Percentiles rank a stretch among this genome's conserved stretches.
These are phyloP conservation scores for Tephrocybe sp. DNA, from an alignment of 768 basidiomycete genomes.

Conservation along the genomic window DNA sequence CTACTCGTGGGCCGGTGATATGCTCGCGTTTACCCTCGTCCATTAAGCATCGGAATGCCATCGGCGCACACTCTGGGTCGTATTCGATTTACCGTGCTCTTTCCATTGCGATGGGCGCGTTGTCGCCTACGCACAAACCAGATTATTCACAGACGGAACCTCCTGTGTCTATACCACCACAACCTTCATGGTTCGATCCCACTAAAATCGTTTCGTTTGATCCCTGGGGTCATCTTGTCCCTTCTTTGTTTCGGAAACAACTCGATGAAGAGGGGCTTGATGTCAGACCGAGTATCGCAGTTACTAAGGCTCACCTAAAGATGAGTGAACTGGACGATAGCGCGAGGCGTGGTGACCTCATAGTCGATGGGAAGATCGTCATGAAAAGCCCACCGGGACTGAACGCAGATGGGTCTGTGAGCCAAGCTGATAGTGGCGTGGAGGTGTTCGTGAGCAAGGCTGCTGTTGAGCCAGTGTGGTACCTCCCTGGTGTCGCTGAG, in stretches of 20 bases:
- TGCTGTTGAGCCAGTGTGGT: slow-evolving; percentile 96
- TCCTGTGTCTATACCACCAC: slow-evolving; percentile 73
- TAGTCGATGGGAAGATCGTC: slow-evolving; percentile 81
- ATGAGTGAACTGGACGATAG: slow-evolving; percentile 88
- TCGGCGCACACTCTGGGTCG: slow-evolving; percentile 91
- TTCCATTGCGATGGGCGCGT: slow-evolving; percentile 85
- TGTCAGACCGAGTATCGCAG: slow-evolving; percentile 87
- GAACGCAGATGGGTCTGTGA: slow-evolving; percentile 62
- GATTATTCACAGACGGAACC: slow-evolving; percentile 84
- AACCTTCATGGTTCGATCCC: slow-evolving; percentile 74
- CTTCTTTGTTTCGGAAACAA: slow-evolving; percentile 62
- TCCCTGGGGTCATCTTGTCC: slow-evolving; percentile 89
- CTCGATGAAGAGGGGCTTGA: slow-evolving; percentile 70
- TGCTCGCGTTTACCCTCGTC: slow-evolving; percentile 81
- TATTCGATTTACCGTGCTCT: slow-evolving; percentile 95
- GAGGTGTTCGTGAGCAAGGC: slow-evolving; percentile 91
- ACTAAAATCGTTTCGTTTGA: slow-evolving; percentile 89
- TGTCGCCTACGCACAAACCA: slow-evolving; percentile 76
- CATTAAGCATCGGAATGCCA: slow-evolving; percentile 88
- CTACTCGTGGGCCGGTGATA: slow-evolving; percentile 79
- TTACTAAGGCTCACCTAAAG: slow-evolving; percentile 93
- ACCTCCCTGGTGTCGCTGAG: slow-evolving; percentile 88
- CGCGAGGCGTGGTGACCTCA: slow-evolving; percentile 66
- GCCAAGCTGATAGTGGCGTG: slow-evolving; percentile 66
- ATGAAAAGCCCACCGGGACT: slow-evolving; percentile 59